A percentile compares a stretch with the other conserved stretches of the same genome.
These are phyloP conservation scores for Talaromyces verruculosus DNA, from an alignment of 2,329 filamentous ascomycete species.

Conservation along the genomic window DNA sequence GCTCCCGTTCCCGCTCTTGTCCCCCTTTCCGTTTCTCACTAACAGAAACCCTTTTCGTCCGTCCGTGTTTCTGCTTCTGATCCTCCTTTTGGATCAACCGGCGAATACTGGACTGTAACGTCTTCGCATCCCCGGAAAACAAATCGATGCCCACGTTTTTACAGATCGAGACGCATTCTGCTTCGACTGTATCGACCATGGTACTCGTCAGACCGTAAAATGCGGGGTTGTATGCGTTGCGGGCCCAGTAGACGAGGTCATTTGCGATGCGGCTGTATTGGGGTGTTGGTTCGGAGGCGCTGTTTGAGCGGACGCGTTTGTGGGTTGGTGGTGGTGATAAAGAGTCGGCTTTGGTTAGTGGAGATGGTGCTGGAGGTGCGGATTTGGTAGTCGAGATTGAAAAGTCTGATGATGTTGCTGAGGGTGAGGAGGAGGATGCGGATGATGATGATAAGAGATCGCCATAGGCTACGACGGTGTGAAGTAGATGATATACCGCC, in stretches of 20 bases:
- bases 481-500: constrained; percentile 43
- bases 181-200: constrained; percentile 41
- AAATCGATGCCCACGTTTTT: constrained; percentile 38
- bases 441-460: constrained; percentile 34
- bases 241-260: constrained; percentile 46
- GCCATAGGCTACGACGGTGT: constrained; percentile 42
- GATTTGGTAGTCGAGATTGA: constrained; percentile 18
- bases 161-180: constrained; percentile 40
- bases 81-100: constrained; percentile 24
- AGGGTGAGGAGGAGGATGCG: constrained; percentile 28
- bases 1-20: constrained; percentile 7
- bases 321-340: constrained; percentile 25
- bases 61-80: constrained; percentile 22
- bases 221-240: constrained; percentile 45
- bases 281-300: constrained; percentile 27
- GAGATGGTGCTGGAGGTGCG: constrained; percentile 24
- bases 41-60: constrained; percentile 22
- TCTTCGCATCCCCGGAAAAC: constrained; percentile 26
- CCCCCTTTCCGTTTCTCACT: neutral
- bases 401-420: constrained; percentile 13
- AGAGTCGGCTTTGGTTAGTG: constrained; percentile 23
- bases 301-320: constrained; percentile 26
- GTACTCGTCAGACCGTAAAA: constrained; percentile 43
- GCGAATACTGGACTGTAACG: constrained; percentile 27
- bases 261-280: constrained; percentile 41